These are phyloP conservation scores for Phaeotremella fagi DNA, from an alignment of 768 basidiomycete species.

Conservation along the genomic window DNA sequence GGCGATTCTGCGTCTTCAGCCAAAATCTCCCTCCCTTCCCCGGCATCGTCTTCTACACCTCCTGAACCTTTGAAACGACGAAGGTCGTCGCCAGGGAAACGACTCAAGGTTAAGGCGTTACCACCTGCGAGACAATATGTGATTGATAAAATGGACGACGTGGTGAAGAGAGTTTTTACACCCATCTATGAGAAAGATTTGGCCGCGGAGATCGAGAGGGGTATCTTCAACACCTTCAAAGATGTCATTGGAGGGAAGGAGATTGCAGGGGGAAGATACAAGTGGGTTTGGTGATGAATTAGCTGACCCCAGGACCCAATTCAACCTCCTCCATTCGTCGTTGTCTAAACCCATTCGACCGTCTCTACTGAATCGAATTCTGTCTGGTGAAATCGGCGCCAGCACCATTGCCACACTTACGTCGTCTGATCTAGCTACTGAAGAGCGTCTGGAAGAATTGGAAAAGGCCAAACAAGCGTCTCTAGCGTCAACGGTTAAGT, in stretches of 20 bases:
- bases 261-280: conserved; percentile 35
- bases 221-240: conserved; percentile 35
- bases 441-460: conserved; percentile 33
- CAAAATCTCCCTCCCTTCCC: neutral
- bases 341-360: conserved; percentile 33
- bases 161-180: conserved; percentile 18
- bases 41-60: neutral
- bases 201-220: conserved; percentile 33
- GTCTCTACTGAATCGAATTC: conserved; percentile 23
- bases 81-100: neutral
- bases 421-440: conserved; percentile 37
- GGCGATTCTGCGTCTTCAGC: neutral
- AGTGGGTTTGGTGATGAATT: conserved; percentile 30
- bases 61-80: conserved; percentile 1
- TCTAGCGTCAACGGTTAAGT: conserved; percentile 29
- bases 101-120: neutral
- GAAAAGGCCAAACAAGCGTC: conserved; percentile 22
- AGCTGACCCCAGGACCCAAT: conserved; percentile 43
- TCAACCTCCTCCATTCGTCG: conserved; percentile 34
- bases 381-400: conserved; percentile 15
- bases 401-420: conserved; percentile 33
- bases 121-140: conserved; percentile 28
- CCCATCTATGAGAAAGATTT: conserved; percentile 12
- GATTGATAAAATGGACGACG: conserved; percentile 17
- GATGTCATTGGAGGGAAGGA: conserved; percentile 38